Base-by-base conservation (phyloP, 495 filamentous ascomycete genomes). In the Sabuloglossum arenarium region DNA sequence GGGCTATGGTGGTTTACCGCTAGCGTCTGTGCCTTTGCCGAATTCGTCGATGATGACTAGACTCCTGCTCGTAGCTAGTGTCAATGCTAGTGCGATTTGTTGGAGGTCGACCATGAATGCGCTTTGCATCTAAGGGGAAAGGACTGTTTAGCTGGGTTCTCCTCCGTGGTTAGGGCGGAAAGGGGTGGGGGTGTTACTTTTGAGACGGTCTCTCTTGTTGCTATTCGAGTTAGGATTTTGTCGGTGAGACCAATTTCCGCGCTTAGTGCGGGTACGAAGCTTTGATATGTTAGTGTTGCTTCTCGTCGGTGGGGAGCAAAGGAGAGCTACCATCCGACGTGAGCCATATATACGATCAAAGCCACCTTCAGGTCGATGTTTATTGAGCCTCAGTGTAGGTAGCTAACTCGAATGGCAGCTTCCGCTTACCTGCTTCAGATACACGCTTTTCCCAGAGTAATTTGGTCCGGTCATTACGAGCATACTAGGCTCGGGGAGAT, bases 381-480 rank as follows among this genome's bases (percentile, higher is more conserved):
- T 55, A 42, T 54, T 32, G 24, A 45, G 16, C 6, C 21, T 47
- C 34, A 1, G 54, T 39, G 14, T 16, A 21, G n/a, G n/a, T n/a
- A n/a, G 52, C n/a, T 16, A 19, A 23, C 29, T 24, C 4, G 11
- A 29, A 10, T 14, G 25, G 16, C n/a, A 4, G 5, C 6, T 9
- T 8, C 0, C 1, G 6, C 58, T 61, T 51, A 73, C 79, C 64
- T 95, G 91, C 66, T 93, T 97, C 68, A 98, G 80, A 67, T 95
- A 95, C 29, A 97, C 78, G 63, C 87, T 94, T 65, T 97, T 97
- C 8, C 91, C 93, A 0, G 91, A 96, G 68, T 87, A 94, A 61
- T 98, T 97, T 34, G 91, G 89, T 0, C 91, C 91, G 0, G 91
- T 97, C 62, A 97, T 64, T 6, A 97, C 67, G 1, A 96, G 63